phyloP scores from a whole-genome alignment of 2,329 filamentous ascomycete genomes.

The Mycosphaerella sp. region DNA sequence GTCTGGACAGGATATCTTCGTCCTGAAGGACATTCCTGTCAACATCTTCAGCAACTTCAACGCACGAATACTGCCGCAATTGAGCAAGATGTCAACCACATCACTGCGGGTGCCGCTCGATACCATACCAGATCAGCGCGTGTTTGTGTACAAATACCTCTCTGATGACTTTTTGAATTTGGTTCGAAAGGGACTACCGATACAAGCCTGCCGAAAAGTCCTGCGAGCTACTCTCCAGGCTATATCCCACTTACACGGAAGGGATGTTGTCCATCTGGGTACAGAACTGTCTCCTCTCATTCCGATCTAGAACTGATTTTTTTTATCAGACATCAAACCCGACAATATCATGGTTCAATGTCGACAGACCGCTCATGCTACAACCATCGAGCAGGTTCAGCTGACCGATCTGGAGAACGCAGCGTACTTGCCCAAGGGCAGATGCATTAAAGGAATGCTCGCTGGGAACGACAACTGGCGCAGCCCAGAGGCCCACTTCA shows the following conservation, averaged over 20 bases:
- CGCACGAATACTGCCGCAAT: not conserved
- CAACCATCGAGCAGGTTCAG: constrained; percentile 23
- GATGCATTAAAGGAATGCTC: constrained; percentile 29
- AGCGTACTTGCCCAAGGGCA: constrained; percentile 32
- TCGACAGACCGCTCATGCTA: constrained; percentile 13
- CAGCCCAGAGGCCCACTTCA: constrained; percentile 30
- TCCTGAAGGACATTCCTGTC: not conserved
- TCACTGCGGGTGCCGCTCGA: constrained; percentile 1
- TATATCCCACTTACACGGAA: not conserved
- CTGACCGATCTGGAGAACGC: constrained; percentile 32
- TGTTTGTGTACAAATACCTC: constrained; percentile 3
- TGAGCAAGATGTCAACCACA: not conserved
- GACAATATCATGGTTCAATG: constrained; percentile 30
- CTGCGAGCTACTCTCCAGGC: constrained; percentile 1
- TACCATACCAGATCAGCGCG: not conserved
- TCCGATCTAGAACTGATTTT: not conserved
- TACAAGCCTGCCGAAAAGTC: not conserved
- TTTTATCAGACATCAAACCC: constrained; percentile 27
- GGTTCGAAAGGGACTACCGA: not conserved
- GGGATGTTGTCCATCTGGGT: constrained; percentile 1
- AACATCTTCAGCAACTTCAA: constrained; percentile 19
- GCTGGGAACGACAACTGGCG: constrained; percentile 32
- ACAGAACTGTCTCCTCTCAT: not conserved
- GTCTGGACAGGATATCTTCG: not conserved
- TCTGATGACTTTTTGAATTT: not conserved